Base-by-base conservation (phyloP, 2,329 filamentous ascomycete genomes). In the Leptographium wingfieldii region DNA sequence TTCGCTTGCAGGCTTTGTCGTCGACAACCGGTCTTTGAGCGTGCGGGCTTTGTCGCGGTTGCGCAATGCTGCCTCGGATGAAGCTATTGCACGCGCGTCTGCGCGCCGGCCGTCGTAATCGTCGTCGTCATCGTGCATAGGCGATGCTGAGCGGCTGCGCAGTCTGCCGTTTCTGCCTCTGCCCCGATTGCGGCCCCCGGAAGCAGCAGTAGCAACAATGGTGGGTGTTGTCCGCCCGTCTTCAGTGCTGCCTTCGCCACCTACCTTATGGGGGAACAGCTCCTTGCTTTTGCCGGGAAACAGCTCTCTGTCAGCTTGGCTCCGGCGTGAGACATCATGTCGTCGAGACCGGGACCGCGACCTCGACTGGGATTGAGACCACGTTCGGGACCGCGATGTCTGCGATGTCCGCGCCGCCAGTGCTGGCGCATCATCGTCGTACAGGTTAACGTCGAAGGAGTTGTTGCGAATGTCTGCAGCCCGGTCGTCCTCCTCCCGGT, bases 381-480 rank as follows among this genome's bases (percentile, higher is more conserved):
- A 54, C 31, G 54, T 43, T 4, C 53, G 59, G 51, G 27, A 62
- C 46, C 76, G 64, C 43, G 62, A 65, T 14, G 53, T 60, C 11
- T 76, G 64, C 40, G 62, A 65, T 19, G 55, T 60, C 11, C 70
- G 73, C 27, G 60, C 66, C 7, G 76, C 68, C 43, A 70, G 73
- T 19, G 72, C 66, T 22, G 68, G 68, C 48, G 73, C 73, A 62
- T 82, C 76, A 56, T 80, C 79, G 46, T 74, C 70, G 56, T 90
- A 90, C 73, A 91, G 82, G 63, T 79, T 84, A 54, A 81, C 87
- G 66, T 88, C 84, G 66, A 90, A 92, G 0, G 75, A 73, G 59
- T 65, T 63, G 61, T 77, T 75, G 43, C 80, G 74, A 43, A 79
- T 76, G 5, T 82, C 78, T 48, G 76, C 77, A n/a, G 72, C 68